A percentile compares a stretch with the other conserved stretches of the same genome.
phyloP scores from a whole-genome alignment of 192 early-diverging fungal species.

The Glomus cerebriforme region DNA sequence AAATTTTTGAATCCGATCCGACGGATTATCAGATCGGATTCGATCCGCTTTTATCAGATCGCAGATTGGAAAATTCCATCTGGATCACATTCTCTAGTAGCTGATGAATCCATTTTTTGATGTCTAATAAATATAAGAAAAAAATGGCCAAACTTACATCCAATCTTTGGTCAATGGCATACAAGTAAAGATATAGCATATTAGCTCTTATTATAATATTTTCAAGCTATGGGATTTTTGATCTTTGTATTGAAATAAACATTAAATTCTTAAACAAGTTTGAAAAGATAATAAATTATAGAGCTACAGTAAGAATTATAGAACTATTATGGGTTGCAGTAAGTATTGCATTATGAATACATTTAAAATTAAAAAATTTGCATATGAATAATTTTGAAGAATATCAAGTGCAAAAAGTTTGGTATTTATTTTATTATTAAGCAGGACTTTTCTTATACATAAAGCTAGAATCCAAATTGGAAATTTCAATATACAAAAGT shows the following conservation, averaged over 20 bases:
- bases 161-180: not conserved
- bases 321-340: not conserved
- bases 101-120: not conserved
- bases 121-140: not conserved
- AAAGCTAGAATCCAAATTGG: not conserved
- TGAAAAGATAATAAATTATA: constrained; percentile 9
- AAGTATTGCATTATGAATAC: not conserved
- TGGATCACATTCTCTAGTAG: too few species aligned
- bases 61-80: too few species aligned
- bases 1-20: too few species aligned
- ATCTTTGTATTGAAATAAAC: not conserved
- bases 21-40: too few species aligned
- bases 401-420: not conserved
- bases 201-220: not conserved
- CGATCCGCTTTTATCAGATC: too few species aligned
- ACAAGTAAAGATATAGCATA: not conserved
- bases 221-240: not conserved
- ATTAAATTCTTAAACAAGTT: constrained; percentile 12
- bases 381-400: not conserved
- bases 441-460: not conserved
- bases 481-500: not conserved
- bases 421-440: not conserved
- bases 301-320: not conserved
- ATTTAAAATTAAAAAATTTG: not conserved
- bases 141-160: not conserved